Evolutionary conservation across 345 rosid genomes (phyloP), one percentile per base, ranked within the genome.

Genomic region (Brassica rapa): DNA sequence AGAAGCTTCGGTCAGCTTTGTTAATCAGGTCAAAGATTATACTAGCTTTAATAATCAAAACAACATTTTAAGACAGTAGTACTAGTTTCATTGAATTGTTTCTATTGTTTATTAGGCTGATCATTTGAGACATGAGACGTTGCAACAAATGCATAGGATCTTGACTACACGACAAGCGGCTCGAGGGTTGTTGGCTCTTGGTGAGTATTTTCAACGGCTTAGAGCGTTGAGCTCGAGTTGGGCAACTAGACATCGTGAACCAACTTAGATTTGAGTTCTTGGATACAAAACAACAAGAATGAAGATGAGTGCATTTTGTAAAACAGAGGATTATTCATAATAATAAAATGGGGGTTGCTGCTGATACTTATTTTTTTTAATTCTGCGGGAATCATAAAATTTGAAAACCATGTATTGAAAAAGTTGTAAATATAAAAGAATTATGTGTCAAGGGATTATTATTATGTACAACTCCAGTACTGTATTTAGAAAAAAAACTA

Each of bases 181-280:
- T 82, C 81, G 90, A 62, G 94, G 93, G 30, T 82, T 95, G 66
- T 86, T 91, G 15, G 94, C 92, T 11, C 83, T 91, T 76, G 97
- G 96, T 27, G 97, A 95, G 84, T 93, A 93, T 86, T 89, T 87
- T 71, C 89, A 90, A 71, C 87, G 94, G 62, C 90, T 90, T 33
- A 83, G 93, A 57, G 90, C 85, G 37, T 73, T 93, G 68, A 95
- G 98, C 73, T 77, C 87, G 30, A 74, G 85, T 23, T 93, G 97
- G 96, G 89, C 90, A 4, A 80, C 82, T 55, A 87, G 86, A 53
- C 86, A 83, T 57, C 88, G 77, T 0, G 90, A 93, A 70, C 88
- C 97, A 76, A 76, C 83, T 14, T 80, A 80, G 72, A 57, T 79
- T 66, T 33, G 64, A 66, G 69, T 55, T 71, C 25, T 66, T 73